Conservation (phyloP, 345 rosid species). For the Lumnitzera racemosa region DNA sequence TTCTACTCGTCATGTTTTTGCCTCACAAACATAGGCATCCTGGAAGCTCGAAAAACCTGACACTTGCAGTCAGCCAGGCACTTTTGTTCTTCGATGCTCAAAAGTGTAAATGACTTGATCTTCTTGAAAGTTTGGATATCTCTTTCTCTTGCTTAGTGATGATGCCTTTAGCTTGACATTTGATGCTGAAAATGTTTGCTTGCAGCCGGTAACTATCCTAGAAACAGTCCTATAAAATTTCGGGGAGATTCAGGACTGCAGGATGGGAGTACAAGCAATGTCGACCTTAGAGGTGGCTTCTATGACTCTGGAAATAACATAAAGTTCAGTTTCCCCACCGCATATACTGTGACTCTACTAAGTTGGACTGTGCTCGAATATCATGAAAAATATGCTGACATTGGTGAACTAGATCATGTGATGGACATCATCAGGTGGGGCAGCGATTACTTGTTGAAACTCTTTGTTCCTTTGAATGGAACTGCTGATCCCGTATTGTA, state of each 20-base stretch:
- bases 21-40: constrained; percentile 27
- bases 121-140: neutral
- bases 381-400: constrained; percentile 37
- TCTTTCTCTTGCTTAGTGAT: too few relatives aligned
- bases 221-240: constrained; percentile 36
- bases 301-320: constrained; percentile 60
- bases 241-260: constrained; percentile 49
- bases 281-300: constrained; percentile 43
- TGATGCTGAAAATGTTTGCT: neutral
- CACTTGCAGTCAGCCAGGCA: constrained; percentile 46
- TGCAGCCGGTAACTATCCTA: constrained; percentile 49
- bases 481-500: constrained; percentile 21
- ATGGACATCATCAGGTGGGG: constrained; percentile 60
- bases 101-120: constrained; percentile 27
- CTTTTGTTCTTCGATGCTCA: constrained; percentile 60
- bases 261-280: constrained; percentile 33
- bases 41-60: constrained; percentile 35
- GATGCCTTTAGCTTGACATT: neutral
- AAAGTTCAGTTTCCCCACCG: constrained; percentile 55
- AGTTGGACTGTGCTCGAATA: constrained; percentile 66
- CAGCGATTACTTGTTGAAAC: constrained; percentile 48
- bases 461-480: constrained; percentile 27
- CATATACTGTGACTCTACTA: constrained; percentile 48
- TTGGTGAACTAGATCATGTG: constrained; percentile 51
- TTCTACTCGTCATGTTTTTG: constrained; percentile 25